phyloP scores from a whole-genome alignment of 129 eudicot species.

The Artemisia tridentata region DNA sequence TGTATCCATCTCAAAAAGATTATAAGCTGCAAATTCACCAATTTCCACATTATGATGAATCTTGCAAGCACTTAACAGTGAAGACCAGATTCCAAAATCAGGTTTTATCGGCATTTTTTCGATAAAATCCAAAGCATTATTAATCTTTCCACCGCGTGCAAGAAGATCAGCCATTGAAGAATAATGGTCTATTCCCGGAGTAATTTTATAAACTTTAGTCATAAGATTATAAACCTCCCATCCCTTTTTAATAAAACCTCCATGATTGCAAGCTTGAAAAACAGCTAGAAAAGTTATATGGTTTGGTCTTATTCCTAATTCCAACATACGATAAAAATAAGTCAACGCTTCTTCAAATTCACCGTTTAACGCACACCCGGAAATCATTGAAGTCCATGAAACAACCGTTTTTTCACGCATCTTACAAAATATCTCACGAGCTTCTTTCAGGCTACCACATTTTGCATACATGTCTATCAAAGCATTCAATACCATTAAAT shows the following conservation, averaged over 20 bases:
- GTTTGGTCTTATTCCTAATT: slow-evolving; percentile 58
- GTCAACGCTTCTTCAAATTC: slow-evolving; percentile 48
- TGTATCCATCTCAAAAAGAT: slow-evolving; percentile 62
- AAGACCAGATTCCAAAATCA: slow-evolving; percentile 79
- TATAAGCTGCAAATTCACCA: slow-evolving; percentile 59
- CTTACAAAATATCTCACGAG: slow-evolving; percentile 49
- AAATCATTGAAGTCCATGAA: slow-evolving; percentile 75
- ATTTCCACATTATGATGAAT: slow-evolving; percentile 52
- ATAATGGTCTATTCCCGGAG: slow-evolving; percentile 64
- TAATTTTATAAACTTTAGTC: slow-evolving; percentile 35
- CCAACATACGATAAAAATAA: slow-evolving; percentile 49
- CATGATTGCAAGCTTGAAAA: slow-evolving; percentile 91
- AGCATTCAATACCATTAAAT: slow-evolving; percentile 64
- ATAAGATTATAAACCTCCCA: slow-evolving; percentile 43
- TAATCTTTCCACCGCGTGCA: slow-evolving; percentile 77
- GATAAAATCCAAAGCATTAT: slow-evolving; percentile 62
- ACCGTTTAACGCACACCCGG: slow-evolving; percentile 71
- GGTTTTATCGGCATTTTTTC: slow-evolving; percentile 58
- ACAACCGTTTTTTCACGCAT: slow-evolving; percentile 55
- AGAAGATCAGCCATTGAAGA: slow-evolving; percentile 79
- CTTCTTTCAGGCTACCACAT: slow-evolving; percentile 64
- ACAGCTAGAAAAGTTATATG: slow-evolving; percentile 64
- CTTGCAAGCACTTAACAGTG: slow-evolving; percentile 77
- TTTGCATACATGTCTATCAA: slow-evolving; percentile 79
- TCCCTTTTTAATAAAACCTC: slow-evolving; percentile 66